These are phyloP conservation scores for Chloropicon primus DNA, from an alignment of 139 green algal genomes.

Conservation along the genomic window DNA sequence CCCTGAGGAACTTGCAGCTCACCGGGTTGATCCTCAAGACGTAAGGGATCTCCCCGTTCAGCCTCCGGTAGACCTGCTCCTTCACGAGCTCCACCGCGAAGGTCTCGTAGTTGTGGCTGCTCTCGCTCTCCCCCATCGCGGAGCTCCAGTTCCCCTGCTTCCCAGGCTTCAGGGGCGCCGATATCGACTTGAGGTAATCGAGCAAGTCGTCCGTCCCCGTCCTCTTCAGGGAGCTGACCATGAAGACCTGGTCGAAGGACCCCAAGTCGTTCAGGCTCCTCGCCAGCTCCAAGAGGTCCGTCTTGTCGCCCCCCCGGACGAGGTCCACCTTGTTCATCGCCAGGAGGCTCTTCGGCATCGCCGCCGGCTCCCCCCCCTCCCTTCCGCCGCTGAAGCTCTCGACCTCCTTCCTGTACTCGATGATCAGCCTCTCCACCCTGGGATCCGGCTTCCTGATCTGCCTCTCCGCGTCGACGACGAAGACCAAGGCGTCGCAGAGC, in stretches of 20 bases:
- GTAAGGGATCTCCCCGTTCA: slow-evolving; percentile 30
- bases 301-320: slow-evolving; percentile 6
- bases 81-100: slow-evolving; percentile 25
- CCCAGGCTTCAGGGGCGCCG: background rate
- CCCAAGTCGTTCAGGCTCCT: background rate
- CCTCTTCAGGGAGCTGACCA: slow-evolving; percentile 1
- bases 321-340: slow-evolving; percentile 41
- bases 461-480: slow-evolving; percentile 47
- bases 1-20: background rate
- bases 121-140: background rate
- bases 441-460: slow-evolving; percentile 25
- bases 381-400: background rate
- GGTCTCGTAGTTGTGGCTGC: background rate
- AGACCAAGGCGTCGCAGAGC: slow-evolving; percentile 43
- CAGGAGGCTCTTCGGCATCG: slow-evolving; percentile 11
- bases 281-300: background rate
- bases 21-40: slow-evolving; percentile 2
- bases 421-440: background rate
- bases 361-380: background rate
- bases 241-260: slow-evolving; percentile 1
- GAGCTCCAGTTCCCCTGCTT: no score
- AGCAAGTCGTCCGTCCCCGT: background rate
- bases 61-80: slow-evolving; percentile 33
- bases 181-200: background rate
- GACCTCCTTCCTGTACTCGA: background rate